A percentile compares a stretch with the other conserved stretches of the same genome.
Evolutionary conservation across 805 yeast genomes (phyloP).

Genomic region (Starmerella vaccinii): DNA sequence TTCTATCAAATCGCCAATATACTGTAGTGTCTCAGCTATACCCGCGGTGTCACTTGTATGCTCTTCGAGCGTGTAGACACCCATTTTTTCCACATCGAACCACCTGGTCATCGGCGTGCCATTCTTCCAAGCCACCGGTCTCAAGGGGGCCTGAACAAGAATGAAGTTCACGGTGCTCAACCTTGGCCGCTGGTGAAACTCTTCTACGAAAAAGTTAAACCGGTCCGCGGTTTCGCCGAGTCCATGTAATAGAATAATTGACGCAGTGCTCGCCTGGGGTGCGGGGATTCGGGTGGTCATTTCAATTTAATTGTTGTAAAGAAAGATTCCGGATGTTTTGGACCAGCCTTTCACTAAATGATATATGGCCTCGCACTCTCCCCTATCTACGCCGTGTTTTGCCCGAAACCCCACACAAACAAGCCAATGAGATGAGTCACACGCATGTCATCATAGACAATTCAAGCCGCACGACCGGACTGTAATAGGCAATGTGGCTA

Average conservation of each 20-base stretch:
- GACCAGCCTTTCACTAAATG: too few relatives aligned
- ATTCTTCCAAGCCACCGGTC: slow-evolving; percentile 50
- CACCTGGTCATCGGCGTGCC: slow-evolving; percentile 69
- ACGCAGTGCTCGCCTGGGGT: slow-evolving; percentile 41
- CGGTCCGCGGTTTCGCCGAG: slow-evolving; percentile 88
- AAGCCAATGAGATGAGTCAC: too few relatives aligned
- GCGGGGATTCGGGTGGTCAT: slow-evolving; percentile 32
- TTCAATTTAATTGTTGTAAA: too few relatives aligned
- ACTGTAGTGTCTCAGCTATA: slow-evolving; percentile 28
- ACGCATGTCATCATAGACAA: too few relatives aligned
- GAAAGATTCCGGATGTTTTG: too few relatives aligned
- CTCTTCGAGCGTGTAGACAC: slow-evolving; percentile 12
- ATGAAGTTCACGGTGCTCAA: slow-evolving; percentile 56
- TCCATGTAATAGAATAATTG: slow-evolving; percentile 76
- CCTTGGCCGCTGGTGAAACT: slow-evolving; percentile 36
- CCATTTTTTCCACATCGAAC: slow-evolving; percentile 55
- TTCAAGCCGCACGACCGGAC: too few relatives aligned
- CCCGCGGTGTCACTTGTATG: slow-evolving; percentile 33
- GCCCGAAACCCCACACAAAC: too few relatives aligned
- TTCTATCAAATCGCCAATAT: slow-evolving; percentile 27
- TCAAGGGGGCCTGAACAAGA: slow-evolving; percentile 78
- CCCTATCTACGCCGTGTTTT: too few relatives aligned
- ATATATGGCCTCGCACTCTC: too few relatives aligned
- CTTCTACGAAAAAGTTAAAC: slow-evolving; percentile 71
- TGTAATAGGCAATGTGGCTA: too few relatives aligned